These are phyloP conservation scores for Tarenaya hassleriana DNA, from an alignment of 345 rosid species.

Conservation along the genomic window DNA sequence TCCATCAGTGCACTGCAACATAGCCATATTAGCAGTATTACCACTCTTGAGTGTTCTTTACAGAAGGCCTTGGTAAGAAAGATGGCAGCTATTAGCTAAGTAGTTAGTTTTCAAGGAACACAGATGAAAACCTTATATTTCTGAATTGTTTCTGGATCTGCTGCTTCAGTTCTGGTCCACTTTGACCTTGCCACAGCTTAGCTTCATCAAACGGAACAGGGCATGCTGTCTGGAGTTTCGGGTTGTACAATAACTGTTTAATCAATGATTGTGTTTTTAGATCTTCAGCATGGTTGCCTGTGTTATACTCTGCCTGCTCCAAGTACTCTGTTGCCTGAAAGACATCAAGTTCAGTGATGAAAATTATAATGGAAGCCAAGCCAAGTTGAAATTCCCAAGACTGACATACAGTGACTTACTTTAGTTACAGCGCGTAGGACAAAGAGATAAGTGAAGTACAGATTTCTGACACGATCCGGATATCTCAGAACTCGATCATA, in stretches of 20 bases:
- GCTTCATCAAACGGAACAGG: conserved; percentile 99
- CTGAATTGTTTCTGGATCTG: conserved; percentile 81
- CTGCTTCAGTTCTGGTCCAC: conserved; percentile 81
- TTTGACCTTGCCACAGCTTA: conserved; percentile 88
- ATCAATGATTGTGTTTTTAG: conserved; percentile 73
- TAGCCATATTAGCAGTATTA: conserved; percentile 15
- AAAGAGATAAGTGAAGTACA: conserved; percentile 92
- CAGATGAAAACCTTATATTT: conserved; percentile 65
- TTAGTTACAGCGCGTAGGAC: conserved; percentile 90
- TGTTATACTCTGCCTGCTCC: conserved; percentile 91
- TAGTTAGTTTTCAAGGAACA: background rate
- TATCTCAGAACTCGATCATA: conserved; percentile 75
- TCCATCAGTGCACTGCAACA: conserved; percentile 89
- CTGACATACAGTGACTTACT: conserved; percentile 37
- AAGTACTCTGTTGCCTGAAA: conserved; percentile 76
- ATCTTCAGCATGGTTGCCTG: conserved; percentile 82
- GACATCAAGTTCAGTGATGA: background rate
- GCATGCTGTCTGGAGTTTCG: conserved; percentile 84
- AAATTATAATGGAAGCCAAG: conserved; percentile 3
- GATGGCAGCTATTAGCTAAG: background rate
- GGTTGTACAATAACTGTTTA: conserved; percentile 66
- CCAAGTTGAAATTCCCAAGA: background rate
- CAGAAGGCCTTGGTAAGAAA: too few species aligned
- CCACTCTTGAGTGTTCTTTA: background rate
- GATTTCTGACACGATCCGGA: conserved; percentile 77